These are phyloP conservation scores for Syzygium aqueum DNA, from an alignment of 345 rosid species.

Conservation along the genomic window DNA sequence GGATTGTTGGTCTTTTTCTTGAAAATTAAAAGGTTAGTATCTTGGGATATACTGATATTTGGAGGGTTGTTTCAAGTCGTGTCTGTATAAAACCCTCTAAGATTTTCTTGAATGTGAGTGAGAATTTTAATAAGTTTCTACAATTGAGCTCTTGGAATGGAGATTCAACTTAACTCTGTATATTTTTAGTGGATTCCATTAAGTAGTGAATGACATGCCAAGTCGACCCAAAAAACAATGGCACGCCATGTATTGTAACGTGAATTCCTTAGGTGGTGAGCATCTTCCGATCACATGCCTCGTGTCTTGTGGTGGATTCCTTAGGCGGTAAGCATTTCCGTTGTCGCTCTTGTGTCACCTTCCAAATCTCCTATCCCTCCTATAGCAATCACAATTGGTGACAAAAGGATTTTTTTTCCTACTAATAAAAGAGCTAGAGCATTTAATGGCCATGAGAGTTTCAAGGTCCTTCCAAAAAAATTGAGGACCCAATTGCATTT, in stretches of 20 bases:
- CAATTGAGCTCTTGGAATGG: no score
- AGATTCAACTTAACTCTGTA: no score
- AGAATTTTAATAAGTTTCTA: not conserved
- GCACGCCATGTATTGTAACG: not conserved
- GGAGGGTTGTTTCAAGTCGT: no score
- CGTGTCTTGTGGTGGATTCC: not conserved
- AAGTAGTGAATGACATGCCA: not conserved
- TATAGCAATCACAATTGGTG: not conserved
- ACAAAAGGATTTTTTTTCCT: not conserved
- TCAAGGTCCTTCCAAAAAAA: not conserved
- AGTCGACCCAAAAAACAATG: no score
- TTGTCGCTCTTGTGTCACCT: not conserved
- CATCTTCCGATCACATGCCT: not conserved
- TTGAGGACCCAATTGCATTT: not conserved
- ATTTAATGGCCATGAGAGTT: not conserved
- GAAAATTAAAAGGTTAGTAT: no score
- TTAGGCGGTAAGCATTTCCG: not conserved
- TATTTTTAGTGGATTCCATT: not conserved
- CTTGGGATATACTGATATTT: no score
- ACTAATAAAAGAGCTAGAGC: not conserved
- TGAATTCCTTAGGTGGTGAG: not conserved
- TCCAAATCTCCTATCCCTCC: not conserved
- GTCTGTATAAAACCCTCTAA: not conserved
- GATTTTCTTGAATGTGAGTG: not conserved
- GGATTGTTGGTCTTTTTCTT: no score